Base-by-base conservation (phyloP, 148 eudicot genomes). In the Camellia japonica region DNA sequence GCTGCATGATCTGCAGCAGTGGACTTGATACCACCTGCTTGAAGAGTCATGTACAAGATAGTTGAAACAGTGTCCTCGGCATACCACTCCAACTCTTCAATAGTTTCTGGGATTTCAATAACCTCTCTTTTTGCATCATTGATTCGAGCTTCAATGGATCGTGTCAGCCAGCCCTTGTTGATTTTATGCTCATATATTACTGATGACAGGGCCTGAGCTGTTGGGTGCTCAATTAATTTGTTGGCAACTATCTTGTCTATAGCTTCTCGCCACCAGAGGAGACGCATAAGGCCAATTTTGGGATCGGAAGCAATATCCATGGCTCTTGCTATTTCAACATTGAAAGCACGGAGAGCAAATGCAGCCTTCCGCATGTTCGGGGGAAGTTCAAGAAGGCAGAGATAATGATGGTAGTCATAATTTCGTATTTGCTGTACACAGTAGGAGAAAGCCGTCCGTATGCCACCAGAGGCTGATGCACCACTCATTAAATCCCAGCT, bases 291-390 rank as follows among this genome's bases (percentile, higher is more conserved):
- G 79, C 98, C 95, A 23, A 95, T 95, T 85, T 88, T 89, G 59
- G 97, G 99, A 84, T 95, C 93, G 58, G 97, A 95, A 68, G 99
- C 97, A 71, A 95, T 89, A 76, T 95, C 99, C 97, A 95, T 93
- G n/a, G 97, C 99, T 87, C 88, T 87, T 73, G 99, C 88, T 46
- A 97, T 93, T 82, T 93, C 99, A 1, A 93, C 91, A 58, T 95
- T 95, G 83, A 95, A 95, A 66, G 99, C 99, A 54, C 97, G 97
- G 64, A 95, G 93, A 56, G 97, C 99, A 85, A 95, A 92, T 46
- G 94, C 99, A 71, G 97, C 89, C 86, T 82, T 93, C 52, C 99
- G 87, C 94, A 95, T 91, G 71, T 86, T 82, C 42, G 85, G 87
- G 15, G 99, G 99, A 43, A 93, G 97, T 84, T 95, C 97, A 41